Base-by-base conservation (phyloP, 2,329 filamentous ascomycete genomes). In the Fusarium duplospermum region DNA sequence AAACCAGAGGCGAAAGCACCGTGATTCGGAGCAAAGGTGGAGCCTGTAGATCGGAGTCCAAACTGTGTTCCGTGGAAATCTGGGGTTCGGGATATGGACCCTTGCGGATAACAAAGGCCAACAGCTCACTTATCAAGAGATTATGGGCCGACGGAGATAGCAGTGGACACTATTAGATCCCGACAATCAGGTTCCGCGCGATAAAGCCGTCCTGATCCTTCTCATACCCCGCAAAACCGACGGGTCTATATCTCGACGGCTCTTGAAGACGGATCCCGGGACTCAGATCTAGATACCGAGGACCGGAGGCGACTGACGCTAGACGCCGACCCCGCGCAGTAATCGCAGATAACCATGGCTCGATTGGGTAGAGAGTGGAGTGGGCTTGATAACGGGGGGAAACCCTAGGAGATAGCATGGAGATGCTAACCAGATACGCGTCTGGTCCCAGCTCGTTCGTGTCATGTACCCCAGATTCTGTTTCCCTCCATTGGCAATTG, bases 261-360 rank as follows among this genome's bases (percentile, higher is more conserved):
- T 71, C 63, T 50, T 3, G 6, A 1, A 13, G 47, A 36, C n/a
- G 36, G 27, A 22, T n/a, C 35, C 57, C 72, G 72, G 72, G 6
- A 8, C 6, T 54, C 33, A 74, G 40, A 67, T 70, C 20, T 74
- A 31, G 10, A n/a, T 11, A 31, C 72, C 72, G 72, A 75, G 24
- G 4, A 67, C 64, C 64, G 29, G 60, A 50, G 16, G 22, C 36
- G 45, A 54, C 67, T 59, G 29, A 31, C 18, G 24, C 52, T 13
- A 56, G 36, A 22, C 16, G 4, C 3, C 3, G 31, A 58, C 70
- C 52, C 61, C 69, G 52, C 58, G 65, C 22, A 57, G 11, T 45
- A 35, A 27, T 27, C 35, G 27, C 5, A 60, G 40, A 42, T 62
- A 14, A 14, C 4, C 9, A 22, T 3, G 20, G 8, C 27, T 1